Evolutionary conservation across 2,329 filamentous ascomycete genomes (phyloP).

Genomic region (Pseudopyricularia cyperi): DNA sequence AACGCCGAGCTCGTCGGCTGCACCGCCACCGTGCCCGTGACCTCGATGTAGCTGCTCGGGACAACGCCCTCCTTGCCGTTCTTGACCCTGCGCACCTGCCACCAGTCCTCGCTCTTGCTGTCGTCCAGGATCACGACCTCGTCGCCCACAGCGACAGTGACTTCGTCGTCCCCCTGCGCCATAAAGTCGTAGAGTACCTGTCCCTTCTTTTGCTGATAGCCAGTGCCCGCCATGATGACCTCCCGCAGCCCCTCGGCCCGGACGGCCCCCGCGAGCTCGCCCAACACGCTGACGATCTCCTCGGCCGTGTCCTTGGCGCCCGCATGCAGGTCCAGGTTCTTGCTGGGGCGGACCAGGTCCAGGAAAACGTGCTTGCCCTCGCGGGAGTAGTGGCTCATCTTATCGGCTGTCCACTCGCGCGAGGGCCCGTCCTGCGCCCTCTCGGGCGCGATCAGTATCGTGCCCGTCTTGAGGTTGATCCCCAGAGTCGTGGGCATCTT

Average conservation of each 20-base stretch:
- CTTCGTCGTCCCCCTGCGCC: conserved; percentile 92
- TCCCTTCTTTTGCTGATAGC: conserved; percentile 63
- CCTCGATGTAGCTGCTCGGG: conserved; percentile 89
- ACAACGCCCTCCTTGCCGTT: conserved; percentile 94
- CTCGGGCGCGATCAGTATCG: conserved; percentile 84
- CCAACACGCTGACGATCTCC: conserved; percentile 79
- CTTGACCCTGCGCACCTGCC: conserved; percentile 82
- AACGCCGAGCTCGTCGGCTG: conserved; percentile 31
- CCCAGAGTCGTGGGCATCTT: conserved; percentile 97
- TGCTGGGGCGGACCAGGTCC: conserved; percentile 82
- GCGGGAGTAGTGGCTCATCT: conserved; percentile 92
- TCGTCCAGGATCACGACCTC: conserved; percentile 88
- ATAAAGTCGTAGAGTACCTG: conserved; percentile 89
- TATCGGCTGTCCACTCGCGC: conserved; percentile 89
- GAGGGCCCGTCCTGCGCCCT: conserved; percentile 70
- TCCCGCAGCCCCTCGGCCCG: conserved; percentile 75
- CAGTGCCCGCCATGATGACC: conserved; percentile 65
- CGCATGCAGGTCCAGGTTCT: conserved; percentile 92
- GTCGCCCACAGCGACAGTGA: conserved; percentile 79
- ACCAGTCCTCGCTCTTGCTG: conserved; percentile 92
- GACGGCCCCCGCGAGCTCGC: conserved; percentile 77
- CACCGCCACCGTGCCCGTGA: conserved; percentile 54
- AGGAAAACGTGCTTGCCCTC: conserved; percentile 97
- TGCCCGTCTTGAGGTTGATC: conserved; percentile 79
- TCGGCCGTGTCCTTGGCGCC: conserved; percentile 93